Conservation (phyloP, 345 rosid species). For the Streptanthus diversifolius region DNA sequence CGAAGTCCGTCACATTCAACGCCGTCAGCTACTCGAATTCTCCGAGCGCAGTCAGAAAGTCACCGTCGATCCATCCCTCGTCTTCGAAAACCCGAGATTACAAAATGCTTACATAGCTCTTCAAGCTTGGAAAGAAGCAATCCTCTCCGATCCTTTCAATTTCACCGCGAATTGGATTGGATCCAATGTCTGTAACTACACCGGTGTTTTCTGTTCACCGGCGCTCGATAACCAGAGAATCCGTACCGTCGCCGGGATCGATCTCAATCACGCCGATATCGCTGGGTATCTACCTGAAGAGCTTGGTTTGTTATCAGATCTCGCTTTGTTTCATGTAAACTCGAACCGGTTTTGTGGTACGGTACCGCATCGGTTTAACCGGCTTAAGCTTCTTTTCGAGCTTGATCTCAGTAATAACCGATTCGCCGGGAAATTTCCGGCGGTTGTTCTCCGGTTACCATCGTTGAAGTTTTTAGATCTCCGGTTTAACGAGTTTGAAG, state of each 20-base stretch:
- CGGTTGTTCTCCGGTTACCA: constrained; percentile 50
- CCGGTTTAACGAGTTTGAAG: constrained; percentile 74
- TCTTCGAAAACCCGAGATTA: constrained; percentile 54
- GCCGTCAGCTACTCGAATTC: constrained; percentile 79
- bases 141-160: constrained; percentile 66
- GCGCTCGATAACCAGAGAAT: constrained; percentile 49
- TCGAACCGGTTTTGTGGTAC: constrained; percentile 75
- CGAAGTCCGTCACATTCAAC: constrained; percentile 58
- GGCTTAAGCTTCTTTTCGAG: constrained; percentile 55
- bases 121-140: constrained; percentile 87
- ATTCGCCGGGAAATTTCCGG: constrained; percentile 67
- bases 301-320: constrained; percentile 65
- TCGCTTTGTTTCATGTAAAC: constrained; percentile 78
- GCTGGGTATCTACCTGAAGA: constrained; percentile 81
- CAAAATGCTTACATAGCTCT: constrained; percentile 66
- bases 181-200: constrained; percentile 55
- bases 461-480: constrained; percentile 63
- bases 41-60: constrained; percentile 68
- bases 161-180: constrained; percentile 60
- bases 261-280: constrained; percentile 77
- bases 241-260: constrained; percentile 69
- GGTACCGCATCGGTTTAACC: constrained; percentile 51
- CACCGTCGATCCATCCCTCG: constrained; percentile 58
- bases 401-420: constrained; percentile 80
- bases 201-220: constrained; percentile 52